Base-by-base conservation (phyloP, 257 asterid genomes). In the Solanum sitiens region DNA sequence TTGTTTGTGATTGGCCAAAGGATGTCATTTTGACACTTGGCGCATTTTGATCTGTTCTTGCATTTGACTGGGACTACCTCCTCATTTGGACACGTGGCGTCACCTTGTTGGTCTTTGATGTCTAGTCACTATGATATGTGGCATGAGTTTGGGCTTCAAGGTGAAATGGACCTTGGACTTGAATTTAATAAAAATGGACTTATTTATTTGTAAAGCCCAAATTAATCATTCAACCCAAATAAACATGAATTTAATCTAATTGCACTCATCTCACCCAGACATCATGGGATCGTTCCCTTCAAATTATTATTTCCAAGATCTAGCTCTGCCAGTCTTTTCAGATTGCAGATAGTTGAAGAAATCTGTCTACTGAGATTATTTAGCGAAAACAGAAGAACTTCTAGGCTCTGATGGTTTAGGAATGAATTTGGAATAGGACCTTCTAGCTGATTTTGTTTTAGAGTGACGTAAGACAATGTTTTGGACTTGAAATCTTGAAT, bases 381-480 rank as follows among this genome's bases (percentile, higher is more conserved):
- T 7, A 42, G 16, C 1, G 77, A 33, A 30, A 70, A 70, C 12
- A 0, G 4, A 13, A 70, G 79, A 4, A 0, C 0, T 0, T 0
- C 0, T 5, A 85, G 45, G 25, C 21, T 8, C 20, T 12, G 27
- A 2, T 37, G 42, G 11, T 8, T 44, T 21, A 27, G 56, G 30
- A 86, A 16, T 37, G 79, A 70, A 1, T 33, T 37, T 13, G 42
- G 63, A 11, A 63, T 47, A 39, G 56, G 44, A 44, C 83, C 83
- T 72, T 86, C 4, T 15, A 86, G 23, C 12, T 50, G 8, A 33
- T 72, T 72, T 37, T 33, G 1, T 1, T 0, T 23, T 4, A 84
- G 23, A 84, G 0, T 0, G 35, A 84, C n/a, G 0, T 0, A 0
- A 2, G 0, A 0, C 2, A 84, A 33, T 12, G 6, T 23, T 8